Conservation (phyloP, 441 rosid species). For the Erodium moschatum region DNA sequence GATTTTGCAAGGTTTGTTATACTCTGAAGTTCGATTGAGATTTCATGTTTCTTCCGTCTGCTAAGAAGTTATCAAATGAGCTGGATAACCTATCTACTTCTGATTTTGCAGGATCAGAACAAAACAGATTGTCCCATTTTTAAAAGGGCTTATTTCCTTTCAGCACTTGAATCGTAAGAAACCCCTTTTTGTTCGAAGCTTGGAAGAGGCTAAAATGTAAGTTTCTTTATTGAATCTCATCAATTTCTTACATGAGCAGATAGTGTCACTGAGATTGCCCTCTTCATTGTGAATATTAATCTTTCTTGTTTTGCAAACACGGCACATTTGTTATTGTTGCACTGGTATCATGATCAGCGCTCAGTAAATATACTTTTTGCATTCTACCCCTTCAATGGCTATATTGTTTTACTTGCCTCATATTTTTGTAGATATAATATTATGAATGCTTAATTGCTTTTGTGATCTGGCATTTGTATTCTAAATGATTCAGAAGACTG, state of each 20-base stretch:
- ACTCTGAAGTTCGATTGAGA: conserved; percentile 13
- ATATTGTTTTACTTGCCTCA: not conserved
- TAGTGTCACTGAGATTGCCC: not conserved
- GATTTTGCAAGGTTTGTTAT: conserved; percentile 85
- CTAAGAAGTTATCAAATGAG: not conserved
- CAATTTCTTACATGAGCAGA: not conserved
- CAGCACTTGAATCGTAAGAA: conserved; percentile 85
- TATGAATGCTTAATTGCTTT: not conserved
- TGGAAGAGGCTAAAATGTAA: conserved; percentile 93
- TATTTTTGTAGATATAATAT: not conserved
- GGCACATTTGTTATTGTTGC: not conserved
- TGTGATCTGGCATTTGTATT: not conserved
- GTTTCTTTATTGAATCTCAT: conserved; percentile 19
- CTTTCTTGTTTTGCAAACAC: not conserved
- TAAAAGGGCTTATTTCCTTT: conserved; percentile 81
- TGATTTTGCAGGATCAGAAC: conserved; percentile 59
- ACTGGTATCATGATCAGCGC: not conserved
- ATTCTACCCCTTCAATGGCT: not conserved
- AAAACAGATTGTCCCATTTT: conserved; percentile 79
- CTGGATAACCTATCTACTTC: conserved; percentile 20
- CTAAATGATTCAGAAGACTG: not conserved
- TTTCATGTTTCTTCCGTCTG: not conserved
- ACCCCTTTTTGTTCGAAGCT: conserved; percentile 59
- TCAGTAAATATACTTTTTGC: not conserved
- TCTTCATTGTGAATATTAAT: not conserved